Evolutionary conservation across 176 grass and related monocot genomes (phyloP), one percentile per base, ranked within the genome.

Genomic region (Otatea glauca): DNA sequence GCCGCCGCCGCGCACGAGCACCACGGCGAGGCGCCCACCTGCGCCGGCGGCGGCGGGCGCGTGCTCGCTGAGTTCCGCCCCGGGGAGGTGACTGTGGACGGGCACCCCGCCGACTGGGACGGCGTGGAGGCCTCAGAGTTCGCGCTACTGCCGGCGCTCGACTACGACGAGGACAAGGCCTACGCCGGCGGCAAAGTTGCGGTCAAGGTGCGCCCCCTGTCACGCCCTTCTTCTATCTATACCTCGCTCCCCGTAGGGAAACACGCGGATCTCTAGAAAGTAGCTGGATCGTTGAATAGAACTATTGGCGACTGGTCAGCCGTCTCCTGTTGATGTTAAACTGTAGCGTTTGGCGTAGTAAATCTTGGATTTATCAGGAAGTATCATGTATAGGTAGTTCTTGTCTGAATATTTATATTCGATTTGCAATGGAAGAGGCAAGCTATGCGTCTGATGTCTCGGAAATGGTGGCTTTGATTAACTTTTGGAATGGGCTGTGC

Each of bases 141-240:
- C 83, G 20, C 78, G 54, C 84, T 99, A 66, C 91, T 93, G 44
- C 96, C 96, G 25, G 96, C 96, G 34, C 93, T 98, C 27, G 93
- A 98, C 80, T 89, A 88, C 75, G 93, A 96, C 43, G 86, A 96
- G 13, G 96, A 99, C 72, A 94, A 94, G 69, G 93, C 88, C 70
- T 99, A 99, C 77, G 51, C 85, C 35, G 91, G 88, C 65, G 93
- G 93, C 51, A 88, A 88, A 81, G 78, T 99, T 48, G 84, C 89
- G 15, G 89, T 99, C 27, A 96, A 94, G 90, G 96, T 98, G 61
- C 27, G 51, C 17, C n/a, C 78, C 48, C 81, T 89, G 23, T 76
- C 9, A 15, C 21, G 55, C 51, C 65, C 65, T 37, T 70, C 11
- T 29, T 29, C 25, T 68, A 1, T 81, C 9, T 48, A 1, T 58